Conservation (phyloP, 140 eudicot species). For the Anethum foeniculum region DNA sequence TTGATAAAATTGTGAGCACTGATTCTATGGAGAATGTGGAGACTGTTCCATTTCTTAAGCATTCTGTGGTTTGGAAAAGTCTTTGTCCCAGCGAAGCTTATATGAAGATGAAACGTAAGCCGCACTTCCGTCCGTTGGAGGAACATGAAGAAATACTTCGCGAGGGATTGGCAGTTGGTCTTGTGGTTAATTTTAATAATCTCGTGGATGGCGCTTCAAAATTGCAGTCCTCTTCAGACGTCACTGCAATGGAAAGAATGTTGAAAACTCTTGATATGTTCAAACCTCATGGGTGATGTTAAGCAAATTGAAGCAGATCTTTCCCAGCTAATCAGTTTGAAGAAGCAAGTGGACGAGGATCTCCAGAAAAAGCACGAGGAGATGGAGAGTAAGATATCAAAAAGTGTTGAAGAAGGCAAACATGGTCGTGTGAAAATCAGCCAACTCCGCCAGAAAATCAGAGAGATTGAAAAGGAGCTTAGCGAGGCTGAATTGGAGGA, state of each 20-base stretch:
- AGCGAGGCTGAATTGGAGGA: neutral
- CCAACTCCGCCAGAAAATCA: neutral
- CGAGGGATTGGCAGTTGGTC: constrained; percentile 15
- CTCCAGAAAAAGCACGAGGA: constrained; percentile 7
- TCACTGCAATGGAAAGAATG: neutral
- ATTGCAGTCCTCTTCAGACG: constrained; percentile 17
- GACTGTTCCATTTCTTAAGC: constrained; percentile 29
- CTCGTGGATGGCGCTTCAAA: neutral
- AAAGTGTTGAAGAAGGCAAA: neutral
- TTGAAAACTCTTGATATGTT: neutral
- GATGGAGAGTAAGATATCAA: constrained; percentile 14
- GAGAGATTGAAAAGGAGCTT: neutral
- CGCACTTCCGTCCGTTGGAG: neutral
- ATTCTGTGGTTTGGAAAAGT: constrained; percentile 26
- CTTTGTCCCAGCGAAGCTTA: constrained; percentile 20
- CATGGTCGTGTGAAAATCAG: constrained; percentile 7
- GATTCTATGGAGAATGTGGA: neutral
- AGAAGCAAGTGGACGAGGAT: constrained; percentile 5
- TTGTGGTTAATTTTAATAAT: neutral
- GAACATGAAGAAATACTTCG: constrained; percentile 13
- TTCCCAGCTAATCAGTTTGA: neutral
- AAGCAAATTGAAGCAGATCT: constrained; percentile 6
- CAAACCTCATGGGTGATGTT: constrained; percentile 1
- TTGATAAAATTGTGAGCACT: neutral
- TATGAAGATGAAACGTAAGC: constrained; percentile 20